phyloP scores from a whole-genome alignment of 2,329 filamentous ascomycete genomes.

The Colletotrichum sp. region DNA sequence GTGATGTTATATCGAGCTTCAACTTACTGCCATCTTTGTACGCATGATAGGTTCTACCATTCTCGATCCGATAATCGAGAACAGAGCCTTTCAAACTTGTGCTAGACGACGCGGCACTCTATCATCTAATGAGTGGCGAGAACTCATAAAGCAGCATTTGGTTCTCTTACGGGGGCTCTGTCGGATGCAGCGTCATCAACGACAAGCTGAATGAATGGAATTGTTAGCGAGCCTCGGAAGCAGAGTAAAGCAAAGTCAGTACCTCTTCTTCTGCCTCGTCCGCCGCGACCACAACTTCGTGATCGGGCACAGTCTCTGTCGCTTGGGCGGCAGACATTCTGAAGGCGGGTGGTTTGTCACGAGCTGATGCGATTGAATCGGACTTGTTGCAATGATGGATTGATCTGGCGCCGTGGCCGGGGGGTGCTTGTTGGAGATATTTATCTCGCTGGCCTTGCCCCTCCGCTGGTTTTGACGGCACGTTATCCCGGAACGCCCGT shows the following conservation, averaged over 20 bases:
- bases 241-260: background rate
- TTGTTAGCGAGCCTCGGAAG: background rate
- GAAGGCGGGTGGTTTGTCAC: background rate
- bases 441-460: background rate
- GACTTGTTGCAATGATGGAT: background rate
- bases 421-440: background rate
- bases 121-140: background rate
- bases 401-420: background rate
- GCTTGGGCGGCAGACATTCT: background rate
- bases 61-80: background rate
- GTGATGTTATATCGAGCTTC: background rate
- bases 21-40: slow-evolving; percentile 4
- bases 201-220: background rate
- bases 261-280: background rate
- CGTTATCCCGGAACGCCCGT: background rate
- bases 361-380: background rate
- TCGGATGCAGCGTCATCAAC: background rate
- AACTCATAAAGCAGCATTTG: background rate
- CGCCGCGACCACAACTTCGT: background rate
- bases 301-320: background rate
- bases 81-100: background rate
- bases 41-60: background rate
- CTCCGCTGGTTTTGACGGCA: background rate
- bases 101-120: background rate
- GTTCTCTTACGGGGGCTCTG: background rate